Evolutionary conservation across 2,329 filamentous ascomycete species (phyloP).

Genomic region (Penicillium sp.): DNA sequence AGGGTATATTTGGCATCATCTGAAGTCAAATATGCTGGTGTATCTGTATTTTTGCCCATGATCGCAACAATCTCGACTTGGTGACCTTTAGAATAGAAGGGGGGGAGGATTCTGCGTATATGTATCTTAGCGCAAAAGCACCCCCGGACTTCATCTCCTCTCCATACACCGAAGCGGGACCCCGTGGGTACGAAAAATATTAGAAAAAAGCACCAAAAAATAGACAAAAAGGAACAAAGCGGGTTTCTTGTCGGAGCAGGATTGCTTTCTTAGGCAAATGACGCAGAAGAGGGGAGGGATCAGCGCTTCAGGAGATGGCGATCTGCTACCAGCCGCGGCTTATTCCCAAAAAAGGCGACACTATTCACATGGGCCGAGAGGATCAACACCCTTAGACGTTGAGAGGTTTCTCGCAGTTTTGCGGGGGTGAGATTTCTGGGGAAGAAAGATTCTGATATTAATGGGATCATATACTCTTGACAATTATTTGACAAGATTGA

Average conservation of each 20-base stretch:
- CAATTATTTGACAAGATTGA: no score
- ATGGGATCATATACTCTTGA: background rate
- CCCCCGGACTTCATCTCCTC: conserved; percentile 1
- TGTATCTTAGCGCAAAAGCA: conserved; percentile 3
- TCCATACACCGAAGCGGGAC: background rate
- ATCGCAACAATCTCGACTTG: conserved; percentile 5
- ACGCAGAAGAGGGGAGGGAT: conserved; percentile 19
- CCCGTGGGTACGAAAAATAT: background rate
- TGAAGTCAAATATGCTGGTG: conserved; percentile 27
- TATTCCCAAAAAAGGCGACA: conserved; percentile 3
- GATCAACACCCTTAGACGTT: background rate
- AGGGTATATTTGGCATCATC: conserved; percentile 34
- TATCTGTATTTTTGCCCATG: conserved; percentile 27
- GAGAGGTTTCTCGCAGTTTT: conserved; percentile 10
- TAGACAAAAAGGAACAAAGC: background rate
- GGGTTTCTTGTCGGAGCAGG: conserved; percentile 18
- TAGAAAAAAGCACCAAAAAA: background rate
- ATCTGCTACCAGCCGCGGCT: conserved; percentile 26
- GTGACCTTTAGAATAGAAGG: background rate
- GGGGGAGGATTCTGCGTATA: conserved; percentile 6
- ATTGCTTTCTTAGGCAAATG: conserved; percentile 19
- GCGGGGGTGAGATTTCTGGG: conserved; percentile 8
- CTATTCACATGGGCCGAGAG: conserved; percentile 24
- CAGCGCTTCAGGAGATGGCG: conserved; percentile 20
- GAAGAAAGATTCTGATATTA: background rate